phyloP scores from a whole-genome alignment of 352 stramenopile genomes.

The Phytophthora sp. region DNA sequence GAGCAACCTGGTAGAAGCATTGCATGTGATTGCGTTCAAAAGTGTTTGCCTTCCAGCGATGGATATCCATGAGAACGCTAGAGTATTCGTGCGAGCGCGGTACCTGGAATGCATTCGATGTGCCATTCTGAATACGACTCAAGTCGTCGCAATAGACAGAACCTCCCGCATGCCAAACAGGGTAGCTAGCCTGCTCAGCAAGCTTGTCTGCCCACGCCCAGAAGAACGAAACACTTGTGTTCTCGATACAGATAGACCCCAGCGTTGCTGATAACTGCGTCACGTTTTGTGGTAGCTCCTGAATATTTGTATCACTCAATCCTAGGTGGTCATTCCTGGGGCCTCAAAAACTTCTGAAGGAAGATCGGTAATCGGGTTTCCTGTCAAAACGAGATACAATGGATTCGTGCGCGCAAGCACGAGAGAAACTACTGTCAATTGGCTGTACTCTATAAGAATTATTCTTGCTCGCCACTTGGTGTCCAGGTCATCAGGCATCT shows the following conservation, averaged over 20 bases:
- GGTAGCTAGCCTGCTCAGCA: neutral
- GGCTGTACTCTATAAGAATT: conserved; percentile 19
- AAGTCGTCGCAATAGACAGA: neutral
- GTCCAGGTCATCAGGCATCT: neutral
- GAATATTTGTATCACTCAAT: neutral
- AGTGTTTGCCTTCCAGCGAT: neutral
- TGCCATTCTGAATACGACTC: neutral
- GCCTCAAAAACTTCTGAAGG: conserved; percentile 14
- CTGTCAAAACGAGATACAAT: conserved; percentile 18
- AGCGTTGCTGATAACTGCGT: neutral
- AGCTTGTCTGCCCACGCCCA: neutral
- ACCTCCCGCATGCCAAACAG: neutral
- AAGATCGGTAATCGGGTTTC: conserved; percentile 20
- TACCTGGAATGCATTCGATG: neutral
- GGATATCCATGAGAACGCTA: neutral
- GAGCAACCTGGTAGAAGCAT: too few species aligned
- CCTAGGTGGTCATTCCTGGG: neutral
- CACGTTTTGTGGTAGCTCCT: neutral
- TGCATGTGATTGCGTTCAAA: neutral
- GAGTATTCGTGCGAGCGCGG: neutral
- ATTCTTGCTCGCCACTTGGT: neutral
- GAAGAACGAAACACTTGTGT: neutral
- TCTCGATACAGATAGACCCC: neutral
- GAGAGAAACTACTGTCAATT: conserved; percentile 1
- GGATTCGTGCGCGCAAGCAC: conserved; percentile 10